Percentiles rank a stretch among this genome's conserved stretches.
These are phyloP conservation scores for Amanita jacksonii DNA, from an alignment of 768 basidiomycete genomes.

Conservation along the genomic window DNA sequence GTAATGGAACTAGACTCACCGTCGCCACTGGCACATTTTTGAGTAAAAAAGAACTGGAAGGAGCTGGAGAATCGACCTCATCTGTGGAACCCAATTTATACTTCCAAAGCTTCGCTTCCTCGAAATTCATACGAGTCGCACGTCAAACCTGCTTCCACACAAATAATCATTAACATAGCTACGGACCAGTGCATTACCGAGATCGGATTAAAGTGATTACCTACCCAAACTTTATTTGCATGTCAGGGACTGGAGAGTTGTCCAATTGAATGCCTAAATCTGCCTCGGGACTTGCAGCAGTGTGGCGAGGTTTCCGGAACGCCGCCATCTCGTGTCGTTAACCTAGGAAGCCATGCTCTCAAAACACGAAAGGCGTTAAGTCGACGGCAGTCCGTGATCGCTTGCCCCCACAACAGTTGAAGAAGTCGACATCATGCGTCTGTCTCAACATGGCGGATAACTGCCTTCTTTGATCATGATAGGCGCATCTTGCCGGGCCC, in stretches of 20 bases:
- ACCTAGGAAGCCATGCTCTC: slow-evolving; percentile 2
- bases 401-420: background rate
- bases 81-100: slow-evolving; percentile 2
- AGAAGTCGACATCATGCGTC: slow-evolving; percentile 1
- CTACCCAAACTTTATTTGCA: slow-evolving; percentile 7
- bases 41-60: slow-evolving; percentile 12
- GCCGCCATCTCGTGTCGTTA: background rate
- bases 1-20: slow-evolving; percentile 28
- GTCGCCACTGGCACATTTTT: slow-evolving; percentile 51
- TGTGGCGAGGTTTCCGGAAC: slow-evolving; percentile 1
- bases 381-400: background rate
- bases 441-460: background rate
- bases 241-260: slow-evolving; percentile 3
- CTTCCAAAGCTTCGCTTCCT: slow-evolving; percentile 2
- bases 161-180: slow-evolving; percentile 2
- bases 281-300: background rate
- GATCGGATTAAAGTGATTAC: slow-evolving; percentile 4
- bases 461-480: slow-evolving; percentile 6
- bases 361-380: background rate
- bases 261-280: background rate
- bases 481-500: too few relatives aligned
- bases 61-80: slow-evolving; percentile 3
- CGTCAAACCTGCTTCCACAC: background rate
- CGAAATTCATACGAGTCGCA: slow-evolving; percentile 5
- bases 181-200: slow-evolving; percentile 6